These are phyloP conservation scores for Penicillium brevicompactum DNA, from an alignment of 2,329 filamentous ascomycete genomes.

Conservation along the genomic window DNA sequence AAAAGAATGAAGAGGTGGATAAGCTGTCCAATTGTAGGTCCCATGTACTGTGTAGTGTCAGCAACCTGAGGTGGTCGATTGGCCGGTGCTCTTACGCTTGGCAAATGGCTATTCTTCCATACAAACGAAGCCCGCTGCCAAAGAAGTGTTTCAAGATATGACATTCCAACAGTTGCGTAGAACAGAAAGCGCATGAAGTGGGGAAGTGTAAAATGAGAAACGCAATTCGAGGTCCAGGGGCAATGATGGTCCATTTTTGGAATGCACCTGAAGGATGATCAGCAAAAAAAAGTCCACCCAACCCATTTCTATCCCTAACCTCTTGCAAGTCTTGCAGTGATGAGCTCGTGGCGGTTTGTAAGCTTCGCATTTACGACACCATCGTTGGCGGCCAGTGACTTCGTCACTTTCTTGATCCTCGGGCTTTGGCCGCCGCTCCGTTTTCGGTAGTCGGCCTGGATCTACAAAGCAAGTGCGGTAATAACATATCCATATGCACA, in stretches of 20 bases:
- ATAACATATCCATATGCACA: constrained; percentile 61
- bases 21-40: constrained; percentile 56
- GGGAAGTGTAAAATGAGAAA: constrained; percentile 66
- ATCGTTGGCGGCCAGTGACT: constrained; percentile 44
- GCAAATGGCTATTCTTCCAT: constrained; percentile 58
- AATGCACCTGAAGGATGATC: constrained; percentile 53
- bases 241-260: constrained; percentile 70
- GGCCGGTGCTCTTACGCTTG: constrained; percentile 51
- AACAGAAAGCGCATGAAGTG: constrained; percentile 67
- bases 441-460: constrained; percentile 56
- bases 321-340: constrained; percentile 65
- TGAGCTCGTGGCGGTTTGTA: constrained; percentile 65
- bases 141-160: constrained; percentile 58
- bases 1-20: constrained; percentile 58
- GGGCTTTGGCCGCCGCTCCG: constrained; percentile 35
- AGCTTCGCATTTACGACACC: constrained; percentile 65
- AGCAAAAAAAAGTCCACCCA: constrained; percentile 1
- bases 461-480: constrained; percentile 61
- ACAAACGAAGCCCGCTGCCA: constrained; percentile 54
- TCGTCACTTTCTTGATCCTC: constrained; percentile 23
- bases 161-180: constrained; percentile 61
- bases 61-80: not conserved
- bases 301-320: constrained; percentile 41
- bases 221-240: constrained; percentile 67
- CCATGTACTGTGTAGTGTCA: constrained; percentile 54